Evolutionary conservation across 1,284 basidiomycete genomes (phyloP).

Genomic region (Porodaedalea pini): DNA sequence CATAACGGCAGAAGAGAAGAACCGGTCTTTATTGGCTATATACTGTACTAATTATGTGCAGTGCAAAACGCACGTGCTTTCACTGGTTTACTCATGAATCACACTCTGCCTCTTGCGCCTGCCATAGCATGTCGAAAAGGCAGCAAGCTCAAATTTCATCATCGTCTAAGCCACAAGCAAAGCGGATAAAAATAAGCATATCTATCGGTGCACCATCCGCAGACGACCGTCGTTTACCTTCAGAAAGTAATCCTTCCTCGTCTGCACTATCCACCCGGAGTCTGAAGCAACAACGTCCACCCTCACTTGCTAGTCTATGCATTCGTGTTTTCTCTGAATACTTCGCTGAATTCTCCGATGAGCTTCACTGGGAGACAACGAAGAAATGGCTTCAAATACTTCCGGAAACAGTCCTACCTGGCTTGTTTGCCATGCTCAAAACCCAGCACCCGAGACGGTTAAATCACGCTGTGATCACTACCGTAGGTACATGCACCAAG

Average conservation of each 20-base stretch:
- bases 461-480: constrained; percentile 49
- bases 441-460: constrained; percentile 48
- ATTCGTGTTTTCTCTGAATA: constrained; percentile 49
- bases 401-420: constrained; percentile 51
- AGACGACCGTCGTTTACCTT: constrained; percentile 13
- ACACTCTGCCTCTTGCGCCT: not conserved
- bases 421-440: constrained; percentile 48
- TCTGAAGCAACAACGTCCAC: constrained; percentile 34
- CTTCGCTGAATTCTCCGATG: constrained; percentile 40
- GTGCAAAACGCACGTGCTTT: no score
- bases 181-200: not conserved
- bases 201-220: constrained; percentile 16
- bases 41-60: no score
- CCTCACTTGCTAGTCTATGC: constrained; percentile 47
- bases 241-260: constrained; percentile 42
- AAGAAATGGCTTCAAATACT: constrained; percentile 42
- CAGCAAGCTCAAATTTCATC: not conserved
- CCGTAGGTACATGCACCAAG: constrained; percentile 36
- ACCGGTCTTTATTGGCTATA: no score
- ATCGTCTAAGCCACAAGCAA: not conserved
- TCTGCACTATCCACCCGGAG: constrained; percentile 47
- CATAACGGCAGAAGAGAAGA: no score
- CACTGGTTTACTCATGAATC: no score
- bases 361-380: constrained; percentile 37
- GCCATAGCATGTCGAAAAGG: constrained; percentile 18